These are phyloP conservation scores for Ophidiomyces ophidiicola DNA, from an alignment of 2,329 filamentous ascomycete genomes.

Conservation along the genomic window DNA sequence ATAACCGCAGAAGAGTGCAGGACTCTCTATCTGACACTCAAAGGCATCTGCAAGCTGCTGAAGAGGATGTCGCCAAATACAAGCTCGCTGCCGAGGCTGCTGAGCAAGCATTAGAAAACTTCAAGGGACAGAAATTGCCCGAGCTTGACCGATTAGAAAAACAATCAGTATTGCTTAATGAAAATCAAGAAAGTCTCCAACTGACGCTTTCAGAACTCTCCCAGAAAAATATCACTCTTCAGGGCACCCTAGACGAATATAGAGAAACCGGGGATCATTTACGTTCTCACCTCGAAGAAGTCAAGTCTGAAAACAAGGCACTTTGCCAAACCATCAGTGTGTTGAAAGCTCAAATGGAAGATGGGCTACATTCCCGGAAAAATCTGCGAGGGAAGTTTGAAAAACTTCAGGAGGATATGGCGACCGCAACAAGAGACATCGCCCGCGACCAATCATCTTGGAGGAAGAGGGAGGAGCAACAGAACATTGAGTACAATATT, in stretches of 20 bases:
- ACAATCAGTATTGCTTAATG: conserved; percentile 55
- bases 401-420: conserved; percentile 77
- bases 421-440: conserved; percentile 62
- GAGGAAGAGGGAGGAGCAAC: conserved; percentile 54
- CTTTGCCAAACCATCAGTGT: conserved; percentile 61
- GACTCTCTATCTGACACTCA: conserved; percentile 63
- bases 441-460: conserved; percentile 70
- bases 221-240: conserved; percentile 48
- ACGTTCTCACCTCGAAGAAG: conserved; percentile 46
- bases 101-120: conserved; percentile 49
- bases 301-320: conserved; percentile 54
- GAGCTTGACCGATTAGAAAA: conserved; percentile 53
- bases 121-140: conserved; percentile 57
- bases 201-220: conserved; percentile 43
- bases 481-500: conserved; percentile 42
- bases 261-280: conserved; percentile 48
- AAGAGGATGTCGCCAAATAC: conserved; percentile 41
- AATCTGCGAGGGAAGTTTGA: conserved; percentile 74
- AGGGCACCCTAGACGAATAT: conserved; percentile 53
- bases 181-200: conserved; percentile 48
- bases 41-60: conserved; percentile 52
- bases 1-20: conserved; percentile 53
- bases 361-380: conserved; percentile 74
- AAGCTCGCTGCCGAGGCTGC: conserved; percentile 50
- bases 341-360: conserved; percentile 66